These are phyloP conservation scores for Talaromyces adpressus DNA, from an alignment of 495 filamentous ascomycete species.

Conservation along the genomic window DNA sequence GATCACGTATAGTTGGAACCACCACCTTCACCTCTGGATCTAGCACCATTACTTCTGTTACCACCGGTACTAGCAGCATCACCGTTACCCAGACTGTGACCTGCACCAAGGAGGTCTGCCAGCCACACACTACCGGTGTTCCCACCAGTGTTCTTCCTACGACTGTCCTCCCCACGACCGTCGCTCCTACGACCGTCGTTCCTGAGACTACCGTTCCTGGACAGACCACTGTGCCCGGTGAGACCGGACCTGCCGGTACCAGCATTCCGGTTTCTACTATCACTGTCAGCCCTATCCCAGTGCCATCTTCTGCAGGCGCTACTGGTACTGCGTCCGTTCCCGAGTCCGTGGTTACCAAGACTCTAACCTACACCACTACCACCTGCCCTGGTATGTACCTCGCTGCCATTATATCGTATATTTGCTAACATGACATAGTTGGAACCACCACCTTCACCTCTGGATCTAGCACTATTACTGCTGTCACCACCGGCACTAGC, in stretches of 20 bases:
- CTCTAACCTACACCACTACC: conserved; percentile 10
- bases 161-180: background rate
- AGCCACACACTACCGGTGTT: background rate
- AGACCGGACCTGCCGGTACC: background rate
- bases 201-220: background rate
- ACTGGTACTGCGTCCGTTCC: background rate
- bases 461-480: background rate
- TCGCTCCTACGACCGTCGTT: too few relatives aligned
- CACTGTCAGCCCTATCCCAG: background rate
- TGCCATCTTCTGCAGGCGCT: background rate
- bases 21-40: conserved; percentile 8
- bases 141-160: background rate
- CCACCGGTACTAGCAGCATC: conserved; percentile 7
- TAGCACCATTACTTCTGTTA: conserved; percentile 1
- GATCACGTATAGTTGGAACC: background rate
- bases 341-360: conserved; percentile 9
- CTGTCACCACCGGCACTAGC: conserved; percentile 7
- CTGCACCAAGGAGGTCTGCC: conserved; percentile 8
- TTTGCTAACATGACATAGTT: background rate
- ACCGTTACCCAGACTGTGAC: conserved; percentile 7
- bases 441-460: conserved; percentile 4
- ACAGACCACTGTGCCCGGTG: background rate
- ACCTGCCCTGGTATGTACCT: conserved; percentile 8
- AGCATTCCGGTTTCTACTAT: background rate
- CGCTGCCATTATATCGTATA: background rate